Conservation (phyloP, 2,329 filamentous ascomycete genomes). For the Arthrobotrys sphaeroides region DNA sequence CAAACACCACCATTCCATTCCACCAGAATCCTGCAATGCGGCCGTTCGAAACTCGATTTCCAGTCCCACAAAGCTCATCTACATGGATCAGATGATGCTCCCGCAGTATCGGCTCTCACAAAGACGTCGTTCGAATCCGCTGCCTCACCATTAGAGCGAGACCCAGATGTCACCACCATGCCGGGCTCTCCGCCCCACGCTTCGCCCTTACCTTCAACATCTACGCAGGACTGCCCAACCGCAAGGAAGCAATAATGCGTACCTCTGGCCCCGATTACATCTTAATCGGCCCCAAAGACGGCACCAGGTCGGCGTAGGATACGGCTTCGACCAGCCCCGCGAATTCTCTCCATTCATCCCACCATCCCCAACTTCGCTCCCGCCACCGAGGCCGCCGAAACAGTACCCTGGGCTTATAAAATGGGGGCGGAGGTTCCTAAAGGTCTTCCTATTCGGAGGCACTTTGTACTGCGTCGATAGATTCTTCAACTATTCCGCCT, state of each 20-base stretch:
- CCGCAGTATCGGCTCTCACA: not conserved
- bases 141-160: conserved; percentile 1
- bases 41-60: not conserved
- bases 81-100: conserved; percentile 34
- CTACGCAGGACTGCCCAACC: conserved; percentile 7
- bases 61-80: conserved; percentile 1
- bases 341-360: conserved; percentile 74
- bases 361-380: conserved; percentile 80
- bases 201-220: conserved; percentile 34
- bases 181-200: conserved; percentile 38
- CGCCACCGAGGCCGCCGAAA: conserved; percentile 75
- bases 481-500: conserved; percentile 78
- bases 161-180: conserved; percentile 34
- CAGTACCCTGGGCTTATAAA: conserved; percentile 73
- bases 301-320: conserved; percentile 47
- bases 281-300: conserved; percentile 34
- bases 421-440: conserved; percentile 79
- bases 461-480: conserved; percentile 75
- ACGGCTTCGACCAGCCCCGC: conserved; percentile 52
- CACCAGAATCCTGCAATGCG: conserved; percentile 10
- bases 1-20: conserved; percentile 20
- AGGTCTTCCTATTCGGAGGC: conserved; percentile 70
- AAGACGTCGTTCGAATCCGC: conserved; percentile 6
- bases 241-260: not conserved
- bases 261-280: conserved; percentile 8